Evolutionary conservation across 2,329 filamentous ascomycete genomes (phyloP).

Genomic region (Geosmithia flava): DNA sequence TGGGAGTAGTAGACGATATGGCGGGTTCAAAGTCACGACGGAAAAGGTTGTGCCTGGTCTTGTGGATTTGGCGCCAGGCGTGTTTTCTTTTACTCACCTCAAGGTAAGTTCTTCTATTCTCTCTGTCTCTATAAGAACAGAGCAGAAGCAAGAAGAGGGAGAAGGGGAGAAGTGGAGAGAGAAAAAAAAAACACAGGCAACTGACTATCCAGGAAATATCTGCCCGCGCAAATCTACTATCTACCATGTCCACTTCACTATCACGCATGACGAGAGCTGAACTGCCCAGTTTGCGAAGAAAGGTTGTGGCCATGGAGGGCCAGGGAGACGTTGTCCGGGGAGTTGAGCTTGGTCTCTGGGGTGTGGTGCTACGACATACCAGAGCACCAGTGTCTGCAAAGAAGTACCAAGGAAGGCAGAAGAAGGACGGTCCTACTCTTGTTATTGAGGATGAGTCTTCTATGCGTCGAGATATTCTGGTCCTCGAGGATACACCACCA

Average conservation of each 20-base stretch:
- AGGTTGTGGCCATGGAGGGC: constrained; percentile 6
- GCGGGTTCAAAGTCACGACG: constrained; percentile 8
- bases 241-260: constrained; percentile 16
- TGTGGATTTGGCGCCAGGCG: constrained; percentile 16
- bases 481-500: neutral
- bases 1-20: constrained; percentile 10
- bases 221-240: constrained; percentile 12
- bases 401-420: neutral
- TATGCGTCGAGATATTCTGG: too few species aligned
- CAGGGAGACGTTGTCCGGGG: neutral
- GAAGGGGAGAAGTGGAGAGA: too few species aligned
- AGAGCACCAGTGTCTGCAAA: neutral
- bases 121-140: too few species aligned
- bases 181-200: too few species aligned
- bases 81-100: constrained; percentile 22
- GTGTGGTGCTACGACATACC: constrained; percentile 1
- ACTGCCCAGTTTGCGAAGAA: constrained; percentile 18
- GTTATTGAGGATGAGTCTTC: neutral
- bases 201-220: constrained; percentile 10
- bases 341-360: constrained; percentile 2
- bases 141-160: too few species aligned
- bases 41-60: constrained; percentile 10
- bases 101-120: constrained; percentile 11
- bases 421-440: neutral
- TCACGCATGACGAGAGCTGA: constrained; percentile 19